A percentile compares a stretch with the other conserved stretches of the same genome.
phyloP scores from a whole-genome alignment of 2,329 filamentous ascomycete species.

The Penicillium thymicola region DNA sequence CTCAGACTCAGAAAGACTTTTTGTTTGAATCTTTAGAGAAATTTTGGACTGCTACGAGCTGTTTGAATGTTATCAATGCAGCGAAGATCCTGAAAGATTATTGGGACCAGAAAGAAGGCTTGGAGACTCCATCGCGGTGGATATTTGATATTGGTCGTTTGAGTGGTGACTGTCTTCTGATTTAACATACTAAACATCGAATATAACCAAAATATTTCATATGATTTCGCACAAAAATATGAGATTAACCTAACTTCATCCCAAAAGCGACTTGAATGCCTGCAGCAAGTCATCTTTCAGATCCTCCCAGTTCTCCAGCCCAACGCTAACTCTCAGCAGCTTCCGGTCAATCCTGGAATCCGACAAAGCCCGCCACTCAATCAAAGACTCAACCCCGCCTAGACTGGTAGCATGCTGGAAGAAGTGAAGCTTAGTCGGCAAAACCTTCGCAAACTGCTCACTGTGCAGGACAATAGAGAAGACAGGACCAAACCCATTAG shows the following conservation, averaged over 20 bases:
- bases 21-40: slow-evolving; percentile 25
- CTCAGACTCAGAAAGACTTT: slow-evolving; percentile 22
- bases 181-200: slow-evolving; percentile 13
- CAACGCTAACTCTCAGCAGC: slow-evolving; percentile 76
- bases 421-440: slow-evolving; percentile 73
- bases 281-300: slow-evolving; percentile 66
- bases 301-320: slow-evolving; percentile 81
- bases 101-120: slow-evolving; percentile 20
- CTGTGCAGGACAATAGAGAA: slow-evolving; percentile 69
- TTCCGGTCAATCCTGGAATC: slow-evolving; percentile 68
- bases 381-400: slow-evolving; percentile 89
- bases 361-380: slow-evolving; percentile 92
- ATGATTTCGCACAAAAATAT: no score
- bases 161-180: slow-evolving; percentile 32
- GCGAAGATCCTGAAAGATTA: slow-evolving; percentile 27
- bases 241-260: neutral
- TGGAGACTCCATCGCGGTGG: slow-evolving; percentile 20
- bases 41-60: slow-evolving; percentile 32
- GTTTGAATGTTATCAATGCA: slow-evolving; percentile 34
- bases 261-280: slow-evolving; percentile 1
- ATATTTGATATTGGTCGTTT: slow-evolving; percentile 30
- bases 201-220: neutral
- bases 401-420: slow-evolving; percentile 95
- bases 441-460: slow-evolving; percentile 56
- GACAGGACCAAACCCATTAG: slow-evolving; percentile 81